Evolutionary conservation across 2,329 filamentous ascomycete species (phyloP), one percentile per base, ranked within the genome.

Genomic region (Epichloe coenophiala): DNA sequence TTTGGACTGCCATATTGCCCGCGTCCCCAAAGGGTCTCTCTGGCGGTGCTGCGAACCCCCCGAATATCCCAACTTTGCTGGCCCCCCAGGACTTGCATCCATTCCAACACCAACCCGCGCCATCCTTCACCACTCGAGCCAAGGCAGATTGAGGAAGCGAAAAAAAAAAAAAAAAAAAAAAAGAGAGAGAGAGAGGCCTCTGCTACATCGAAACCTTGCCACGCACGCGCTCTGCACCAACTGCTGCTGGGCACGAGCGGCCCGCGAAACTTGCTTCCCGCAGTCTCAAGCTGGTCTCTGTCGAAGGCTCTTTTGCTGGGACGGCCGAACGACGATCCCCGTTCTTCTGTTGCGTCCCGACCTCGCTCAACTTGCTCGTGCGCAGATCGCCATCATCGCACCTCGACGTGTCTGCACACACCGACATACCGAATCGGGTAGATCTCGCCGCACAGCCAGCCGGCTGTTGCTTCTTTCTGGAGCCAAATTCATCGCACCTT

Each of bases 281-380:
- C 31, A 31, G 31, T 31, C 31, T 11, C 31, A 31, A 31, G 31
- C 9, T 4, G 31, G 21, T 44, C 21, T 31, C 40, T 39, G 19
- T 35, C 50, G n/a, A 45, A 45, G 31, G 13, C 23, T 21, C 19
- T 43, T 43, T 35, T 46, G 27, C 48, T 49, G 21, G 39, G 35
- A 35, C 19, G 43, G 37, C 38, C 45, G 31, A 21, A 44, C 47
- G 44, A 49, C 51, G 45, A 53, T 52, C 54, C 48, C 55, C 54
- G 47, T 55, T 55, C 54, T 54, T 55, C 54, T 50, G 4, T 55
- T 59, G 54, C 52, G 51, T 51, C 52, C 56, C 55, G 53, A 51
- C 56, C 44, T 58, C 52, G 43, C 53, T 52, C 51, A 45, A 47
- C 53, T 47, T 47, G 45, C 53, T 47, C 49, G 47, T 52, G 50